Evolutionary conservation across 2,329 filamentous ascomycete genomes (phyloP).

Genomic region (Calonectria crousiana): DNA sequence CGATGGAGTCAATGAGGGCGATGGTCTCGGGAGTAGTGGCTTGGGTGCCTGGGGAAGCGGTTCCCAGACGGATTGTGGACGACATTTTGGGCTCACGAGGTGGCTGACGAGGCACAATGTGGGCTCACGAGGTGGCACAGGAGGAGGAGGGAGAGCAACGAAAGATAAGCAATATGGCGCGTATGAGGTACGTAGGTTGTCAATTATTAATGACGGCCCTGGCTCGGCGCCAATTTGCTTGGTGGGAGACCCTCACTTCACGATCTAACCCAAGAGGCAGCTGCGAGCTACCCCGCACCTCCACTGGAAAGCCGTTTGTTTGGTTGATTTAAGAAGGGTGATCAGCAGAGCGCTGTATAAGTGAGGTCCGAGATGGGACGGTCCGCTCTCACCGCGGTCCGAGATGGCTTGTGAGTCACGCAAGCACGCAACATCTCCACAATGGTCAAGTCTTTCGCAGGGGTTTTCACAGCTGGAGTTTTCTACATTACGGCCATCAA

Average conservation of each 20-base stretch:
- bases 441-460: neutral
- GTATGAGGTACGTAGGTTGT: neutral
- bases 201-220: conserved; percentile 4
- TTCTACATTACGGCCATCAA: too few relatives aligned
- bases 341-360: neutral
- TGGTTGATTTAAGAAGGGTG: neutral
- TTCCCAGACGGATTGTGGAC: conserved; percentile 63
- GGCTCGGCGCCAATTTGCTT: neutral
- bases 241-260: neutral
- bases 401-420: neutral
- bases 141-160: neutral
- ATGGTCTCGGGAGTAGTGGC: conserved; percentile 71
- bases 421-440: neutral
- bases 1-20: conserved; percentile 71
- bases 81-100: neutral
- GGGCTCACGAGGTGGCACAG: neutral
- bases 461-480: neutral
- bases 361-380: neutral
- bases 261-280: conserved; percentile 9
- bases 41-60: conserved; percentile 66
- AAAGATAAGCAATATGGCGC: neutral
- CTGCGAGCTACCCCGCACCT: conserved; percentile 17
- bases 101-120: neutral
- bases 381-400: neutral
- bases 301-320: conserved; percentile 52